Conservation (phyloP, 2,329 filamentous ascomycete species). For the Sporothrix curviconia region DNA sequence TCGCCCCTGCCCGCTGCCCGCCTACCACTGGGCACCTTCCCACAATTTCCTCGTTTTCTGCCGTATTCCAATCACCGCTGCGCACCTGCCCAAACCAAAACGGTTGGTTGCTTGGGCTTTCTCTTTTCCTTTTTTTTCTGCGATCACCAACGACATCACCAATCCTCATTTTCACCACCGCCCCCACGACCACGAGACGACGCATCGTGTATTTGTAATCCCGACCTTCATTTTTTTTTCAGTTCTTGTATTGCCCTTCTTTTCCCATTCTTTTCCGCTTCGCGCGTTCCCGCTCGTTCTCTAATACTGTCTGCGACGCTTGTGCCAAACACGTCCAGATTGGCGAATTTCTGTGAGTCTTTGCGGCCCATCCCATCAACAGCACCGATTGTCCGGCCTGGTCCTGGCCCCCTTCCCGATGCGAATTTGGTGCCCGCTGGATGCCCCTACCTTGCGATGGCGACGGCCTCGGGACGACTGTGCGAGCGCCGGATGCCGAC, state of each 20-base stretch:
- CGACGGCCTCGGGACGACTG: not conserved
- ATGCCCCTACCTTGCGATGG: no score
- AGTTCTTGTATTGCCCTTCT: slow-evolving; percentile 1
- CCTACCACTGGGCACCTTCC: no score
- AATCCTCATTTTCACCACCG: not conserved
- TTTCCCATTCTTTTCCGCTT: not conserved
- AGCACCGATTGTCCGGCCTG: no score
- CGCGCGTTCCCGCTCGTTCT: not conserved
- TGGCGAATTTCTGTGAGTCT: slow-evolving; percentile 13
- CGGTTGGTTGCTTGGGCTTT: not conserved
- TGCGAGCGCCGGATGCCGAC: not conserved
- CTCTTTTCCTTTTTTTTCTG: not conserved
- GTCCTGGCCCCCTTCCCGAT: no score
- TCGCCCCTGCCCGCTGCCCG: no score
- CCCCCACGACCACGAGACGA: slow-evolving; percentile 7
- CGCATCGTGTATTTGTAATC: slow-evolving; percentile 12
- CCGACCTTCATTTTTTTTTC: slow-evolving; percentile 9
- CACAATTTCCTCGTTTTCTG: not conserved
- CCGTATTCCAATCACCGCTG: not conserved
- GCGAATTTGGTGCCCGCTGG: no score
- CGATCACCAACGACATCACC: slow-evolving; percentile 3
- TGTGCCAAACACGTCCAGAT: slow-evolving; percentile 3
- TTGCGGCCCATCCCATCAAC: no score
- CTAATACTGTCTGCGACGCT: not conserved
- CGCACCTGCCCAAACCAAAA: no score